Evolutionary conservation across 176 grass and related monocot genomes (phyloP).

Genomic region (sorghum (Sorghum bicolor)): DNA sequence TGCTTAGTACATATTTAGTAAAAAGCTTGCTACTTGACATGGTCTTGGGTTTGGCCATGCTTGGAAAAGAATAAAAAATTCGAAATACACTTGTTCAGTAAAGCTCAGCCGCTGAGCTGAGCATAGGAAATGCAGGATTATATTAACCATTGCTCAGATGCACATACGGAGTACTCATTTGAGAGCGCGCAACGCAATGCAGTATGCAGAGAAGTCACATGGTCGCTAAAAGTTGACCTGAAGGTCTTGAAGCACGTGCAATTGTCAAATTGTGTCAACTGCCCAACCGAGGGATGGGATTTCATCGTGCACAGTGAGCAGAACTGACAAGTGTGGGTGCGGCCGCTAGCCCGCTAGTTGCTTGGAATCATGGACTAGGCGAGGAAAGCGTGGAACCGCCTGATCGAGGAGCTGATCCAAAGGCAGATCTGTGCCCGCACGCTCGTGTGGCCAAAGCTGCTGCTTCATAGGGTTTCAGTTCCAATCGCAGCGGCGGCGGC

Average conservation of each 20-base stretch:
- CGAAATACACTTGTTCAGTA: too few relatives aligned
- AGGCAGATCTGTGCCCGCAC: not conserved
- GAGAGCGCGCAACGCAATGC: not conserved
- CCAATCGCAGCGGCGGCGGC: not conserved
- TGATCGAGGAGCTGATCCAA: not conserved
- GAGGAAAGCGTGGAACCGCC: not conserved
- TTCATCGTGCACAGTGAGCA: not conserved
- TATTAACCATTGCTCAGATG: not conserved
- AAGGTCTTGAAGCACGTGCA: not conserved
- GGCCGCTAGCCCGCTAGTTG: too few relatives aligned
- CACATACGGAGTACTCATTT: too few relatives aligned
- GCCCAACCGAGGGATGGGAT: not conserved
- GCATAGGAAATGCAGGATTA: not conserved
- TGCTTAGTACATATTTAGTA: slow-evolving; percentile 1
- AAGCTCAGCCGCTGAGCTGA: not conserved
- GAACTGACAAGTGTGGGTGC: not conserved
- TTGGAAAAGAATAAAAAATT: too few relatives aligned
- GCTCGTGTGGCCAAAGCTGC: not conserved
- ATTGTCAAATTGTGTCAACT: not conserved
- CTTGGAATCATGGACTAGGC: not conserved
- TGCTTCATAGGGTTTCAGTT: not conserved
- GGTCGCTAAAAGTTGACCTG: not conserved
- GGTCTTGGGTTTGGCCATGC: not conserved
- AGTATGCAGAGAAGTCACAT: not conserved
- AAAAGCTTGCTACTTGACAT: not conserved